phyloP scores from a whole-genome alignment of 306 rosid genomes.

The Cyamopsis tetragonoloba region DNA sequence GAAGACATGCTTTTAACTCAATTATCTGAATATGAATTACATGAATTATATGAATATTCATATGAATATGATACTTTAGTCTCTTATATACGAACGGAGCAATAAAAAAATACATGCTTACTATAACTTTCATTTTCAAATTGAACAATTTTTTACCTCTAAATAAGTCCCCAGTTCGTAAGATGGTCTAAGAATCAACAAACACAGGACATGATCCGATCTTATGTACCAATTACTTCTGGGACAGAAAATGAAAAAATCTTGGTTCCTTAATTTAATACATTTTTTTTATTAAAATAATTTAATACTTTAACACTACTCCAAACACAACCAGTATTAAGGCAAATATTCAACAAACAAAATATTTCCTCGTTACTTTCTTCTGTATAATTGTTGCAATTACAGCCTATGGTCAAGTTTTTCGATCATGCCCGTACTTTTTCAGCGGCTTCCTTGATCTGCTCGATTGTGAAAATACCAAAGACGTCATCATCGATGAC shows the following conservation, averaged over 20 bases:
- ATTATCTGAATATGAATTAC: too few species aligned
- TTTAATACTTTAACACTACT: background rate
- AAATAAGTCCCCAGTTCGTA: background rate
- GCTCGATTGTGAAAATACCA: conserved; percentile 81
- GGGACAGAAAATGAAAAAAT: background rate
- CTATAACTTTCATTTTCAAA: background rate
- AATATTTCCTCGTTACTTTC: background rate
- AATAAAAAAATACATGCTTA: background rate
- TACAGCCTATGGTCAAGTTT: background rate
- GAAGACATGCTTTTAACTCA: too few species aligned
- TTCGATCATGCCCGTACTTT: conserved; percentile 54
- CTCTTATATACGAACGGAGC: background rate
- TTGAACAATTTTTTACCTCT: background rate
- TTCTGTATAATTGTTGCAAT: background rate
- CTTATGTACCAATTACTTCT: background rate
- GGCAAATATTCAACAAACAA: background rate
- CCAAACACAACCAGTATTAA: background rate
- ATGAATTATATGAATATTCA: too few species aligned
- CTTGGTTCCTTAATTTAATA: background rate
- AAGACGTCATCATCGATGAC: conserved; percentile 75
- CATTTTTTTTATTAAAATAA: too few species aligned
- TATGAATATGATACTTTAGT: too few species aligned
- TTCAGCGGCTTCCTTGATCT: conserved; percentile 89
- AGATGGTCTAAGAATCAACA: background rate
- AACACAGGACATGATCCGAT: background rate